Evolutionary conservation across 2,329 filamentous ascomycete genomes (phyloP), one percentile per base, ranked within the genome.

Genomic region (Cadophora gregata): DNA sequence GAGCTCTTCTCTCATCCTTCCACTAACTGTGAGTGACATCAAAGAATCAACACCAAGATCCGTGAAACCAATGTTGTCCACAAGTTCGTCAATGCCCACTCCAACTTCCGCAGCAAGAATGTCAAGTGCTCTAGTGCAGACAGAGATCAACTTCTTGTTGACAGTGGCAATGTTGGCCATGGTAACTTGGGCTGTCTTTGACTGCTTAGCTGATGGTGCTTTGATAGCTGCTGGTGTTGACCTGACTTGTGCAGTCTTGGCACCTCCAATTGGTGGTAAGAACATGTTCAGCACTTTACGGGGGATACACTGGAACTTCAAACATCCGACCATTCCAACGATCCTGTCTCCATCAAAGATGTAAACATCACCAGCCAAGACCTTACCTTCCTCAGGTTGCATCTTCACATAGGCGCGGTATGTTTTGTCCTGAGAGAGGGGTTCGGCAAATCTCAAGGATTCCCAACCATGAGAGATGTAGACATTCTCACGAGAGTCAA

Each of bases 391-490:
- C 10, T 56, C 62, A 4, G 81, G 81, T 72, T 86, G 84, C 85
- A 88, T 88, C 59, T 82, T 81, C 68, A 87, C 84, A 77, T 88
- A 88, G 16, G 81, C 82, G 70, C 82, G 81, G 72, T 88, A 88
- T 2, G 79, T 79, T 77, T 85, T 85, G 33, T 74, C 75, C 4
- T 77, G 74, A 14, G 79, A 77, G 0, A 83, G 78, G 16, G 80
- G 81, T 71, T 85, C 83, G 2, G 81, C 79, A 68, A 86, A 82
- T 36, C 82, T 79, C 71, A 87, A 77, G 1, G 81, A 83, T 38
- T 82, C 82, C 86, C 86, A 88, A 38, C 85, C 86, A 71, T 88
- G 86, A 14, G 85, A 87, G 72, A 88, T 86, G 75, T 81, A 88
- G 59, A 87, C 84, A 68, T 83, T 80, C 62, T 85, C 81, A 16